Conservation (phyloP, 73 alveolate genomes). For the Blepharisma stoltei region DNA sequence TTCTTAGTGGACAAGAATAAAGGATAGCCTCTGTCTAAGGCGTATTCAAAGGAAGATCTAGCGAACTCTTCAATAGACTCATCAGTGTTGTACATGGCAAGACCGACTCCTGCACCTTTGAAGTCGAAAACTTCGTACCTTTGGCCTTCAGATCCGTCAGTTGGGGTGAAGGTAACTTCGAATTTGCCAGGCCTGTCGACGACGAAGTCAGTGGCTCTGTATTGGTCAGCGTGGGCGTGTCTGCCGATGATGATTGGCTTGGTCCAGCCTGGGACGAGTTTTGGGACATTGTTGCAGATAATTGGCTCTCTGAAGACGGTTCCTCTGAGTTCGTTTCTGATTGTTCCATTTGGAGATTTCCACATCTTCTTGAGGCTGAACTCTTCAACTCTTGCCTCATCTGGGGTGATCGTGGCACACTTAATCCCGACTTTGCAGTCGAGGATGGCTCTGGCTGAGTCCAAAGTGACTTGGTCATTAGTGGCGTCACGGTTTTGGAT, state of each 20-base stretch:
- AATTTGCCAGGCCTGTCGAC: conserved; percentile 70
- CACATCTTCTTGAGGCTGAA: conserved; percentile 88
- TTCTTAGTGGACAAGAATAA: conserved; percentile 78
- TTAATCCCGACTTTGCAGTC: conserved; percentile 83
- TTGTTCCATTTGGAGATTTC: conserved; percentile 91
- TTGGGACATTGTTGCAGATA: conserved; percentile 76
- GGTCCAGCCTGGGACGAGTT: conserved; percentile 89
- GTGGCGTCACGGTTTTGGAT: conserved; percentile 83
- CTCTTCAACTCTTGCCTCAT: conserved; percentile 80
- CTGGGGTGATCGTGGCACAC: conserved; percentile 94
- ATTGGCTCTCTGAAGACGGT: conserved; percentile 92
- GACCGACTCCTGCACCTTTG: conserved; percentile 72
- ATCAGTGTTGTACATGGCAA: conserved; percentile 89
- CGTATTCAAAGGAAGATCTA: conserved; percentile 66
- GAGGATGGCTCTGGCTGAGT: conserved; percentile 75
- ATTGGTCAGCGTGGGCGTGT: conserved; percentile 89
- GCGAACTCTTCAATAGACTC: conserved; percentile 83
- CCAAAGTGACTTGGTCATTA: conserved; percentile 79
- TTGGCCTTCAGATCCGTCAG: conserved; percentile 49
- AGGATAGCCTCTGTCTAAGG: conserved; percentile 70
- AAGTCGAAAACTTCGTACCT: conserved; percentile 67
- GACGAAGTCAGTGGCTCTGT: conserved; percentile 75
- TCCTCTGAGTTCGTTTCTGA: conserved; percentile 85
- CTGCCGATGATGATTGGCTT: conserved; percentile 87
- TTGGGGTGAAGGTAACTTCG: conserved; percentile 64